A percentile compares a stretch with the other conserved stretches of the same genome.
Evolutionary conservation across 352 stramenopile species (phyloP).

Genomic region (Globisporangium barbulae): DNA sequence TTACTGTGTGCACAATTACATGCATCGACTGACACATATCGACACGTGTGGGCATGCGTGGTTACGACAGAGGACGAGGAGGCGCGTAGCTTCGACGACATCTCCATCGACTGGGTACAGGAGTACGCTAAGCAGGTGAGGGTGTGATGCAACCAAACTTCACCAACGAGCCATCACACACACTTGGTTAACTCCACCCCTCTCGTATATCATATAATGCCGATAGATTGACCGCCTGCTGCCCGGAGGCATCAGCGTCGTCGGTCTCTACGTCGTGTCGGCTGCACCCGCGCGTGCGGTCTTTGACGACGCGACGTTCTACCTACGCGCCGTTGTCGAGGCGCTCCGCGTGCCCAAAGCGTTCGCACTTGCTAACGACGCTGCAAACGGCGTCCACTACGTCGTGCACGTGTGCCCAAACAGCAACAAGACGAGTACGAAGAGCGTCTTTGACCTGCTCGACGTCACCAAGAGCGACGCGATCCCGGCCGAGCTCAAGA

Average conservation of each 20-base stretch:
- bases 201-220: not conserved
- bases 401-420: conserved; percentile 37
- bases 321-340: conserved; percentile 47
- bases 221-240: conserved; percentile 49
- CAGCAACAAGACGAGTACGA: conserved; percentile 17
- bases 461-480: conserved; percentile 36
- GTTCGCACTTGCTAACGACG: conserved; percentile 8
- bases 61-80: conserved; percentile 25
- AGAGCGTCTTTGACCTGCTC: conserved; percentile 25
- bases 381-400: conserved; percentile 30
- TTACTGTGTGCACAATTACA: not conserved
- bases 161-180: not conserved
- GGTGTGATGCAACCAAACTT: not conserved
- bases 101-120: conserved; percentile 64
- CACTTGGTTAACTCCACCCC: too few relatives aligned
- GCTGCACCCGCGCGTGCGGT: conserved; percentile 18
- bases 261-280: conserved; percentile 62
- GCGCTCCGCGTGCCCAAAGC: conserved; percentile 21
- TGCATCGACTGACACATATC: not conserved
- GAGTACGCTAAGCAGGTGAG: conserved; percentile 54
- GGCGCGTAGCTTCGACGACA: conserved; percentile 34
- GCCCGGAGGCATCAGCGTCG: conserved; percentile 46
- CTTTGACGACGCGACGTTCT: conserved; percentile 39
- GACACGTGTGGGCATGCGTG: not conserved
- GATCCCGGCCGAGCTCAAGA: conserved; percentile 25